Percentiles rank a stretch among this genome's conserved stretches.
These are phyloP conservation scores for Apiospora kogelbergensis DNA, from an alignment of 2,329 filamentous ascomycete genomes.

Conservation along the genomic window DNA sequence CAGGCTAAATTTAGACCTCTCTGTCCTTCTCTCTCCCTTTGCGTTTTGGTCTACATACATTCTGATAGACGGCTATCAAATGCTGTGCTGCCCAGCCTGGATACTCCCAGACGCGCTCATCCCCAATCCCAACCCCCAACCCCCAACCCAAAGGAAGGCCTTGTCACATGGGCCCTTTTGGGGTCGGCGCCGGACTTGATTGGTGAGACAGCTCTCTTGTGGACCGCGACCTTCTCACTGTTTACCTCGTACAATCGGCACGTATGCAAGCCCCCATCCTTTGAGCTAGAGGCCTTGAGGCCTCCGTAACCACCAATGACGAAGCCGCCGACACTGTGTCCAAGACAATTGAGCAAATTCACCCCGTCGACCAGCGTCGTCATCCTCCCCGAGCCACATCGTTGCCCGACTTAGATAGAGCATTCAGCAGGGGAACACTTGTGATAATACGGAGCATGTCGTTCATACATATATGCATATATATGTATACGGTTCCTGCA, in stretches of 20 bases:
- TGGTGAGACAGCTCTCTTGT: neutral
- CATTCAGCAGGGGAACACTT: too few species aligned
- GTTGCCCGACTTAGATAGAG: too few species aligned
- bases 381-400: neutral
- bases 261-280: neutral
- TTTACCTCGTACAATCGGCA: conserved; percentile 5
- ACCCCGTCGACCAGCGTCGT: neutral
- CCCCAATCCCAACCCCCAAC: neutral
- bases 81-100: neutral
- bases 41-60: neutral
- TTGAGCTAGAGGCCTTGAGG: neutral
- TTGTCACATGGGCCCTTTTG: neutral
- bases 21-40: too few species aligned
- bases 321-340: neutral
- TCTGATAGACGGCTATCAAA: neutral
- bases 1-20: neutral
- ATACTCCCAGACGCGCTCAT: neutral
- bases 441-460: neutral
- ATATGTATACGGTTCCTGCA: neutral
- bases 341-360: neutral
- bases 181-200: neutral
- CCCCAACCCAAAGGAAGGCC: neutral
- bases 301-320: neutral
- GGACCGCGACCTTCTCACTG: neutral
- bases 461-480: neutral